Evolutionary conservation across 306 rosid species (phyloP), one percentile per base, ranked within the genome.

Genomic region (Fragaria ananassa): DNA sequence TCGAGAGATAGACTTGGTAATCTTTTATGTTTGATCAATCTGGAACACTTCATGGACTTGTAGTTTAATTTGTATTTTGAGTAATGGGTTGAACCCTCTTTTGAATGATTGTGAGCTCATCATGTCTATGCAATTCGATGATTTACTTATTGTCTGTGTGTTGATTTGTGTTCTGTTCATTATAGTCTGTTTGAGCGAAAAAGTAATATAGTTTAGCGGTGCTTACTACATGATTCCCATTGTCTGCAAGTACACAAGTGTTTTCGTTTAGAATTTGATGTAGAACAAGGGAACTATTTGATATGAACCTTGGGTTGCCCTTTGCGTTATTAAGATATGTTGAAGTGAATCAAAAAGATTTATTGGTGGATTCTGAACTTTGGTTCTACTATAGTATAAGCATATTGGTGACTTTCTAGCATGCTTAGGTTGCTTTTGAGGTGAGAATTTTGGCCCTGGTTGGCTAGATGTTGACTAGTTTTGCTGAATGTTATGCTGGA

Each of bases 21-120:
- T 35, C 56, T 69, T 67, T 74, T 70, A 68, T 73, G 68, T 76
- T 81, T 74, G 50, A 70, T 21, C 57, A 19, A 53, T 19, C 46
- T 41, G 74, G 70, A 64, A 75, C 75, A 18, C 21, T 51, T 8
- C 4, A 56, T 56, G 62, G 25, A n/a, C 68, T 66, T 34, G 27
- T 64, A 19, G 2, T 14, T 82, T 42, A 17, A 56, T 41, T 34
- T 64, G 41, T 62, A 31, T 66, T 68, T 72, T 1, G 56, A 76
- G 74, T 72, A 31, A 21, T 66, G 76, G 68, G 53, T 2, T 71
- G 49, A 19, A 60, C 37, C 54, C 23, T 19, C 23, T 63, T 74
- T 79, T 65, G 70, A 23, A 62, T 70, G 42, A 13, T 25, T 49
- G 8, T 9, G 72, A 50, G 62, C 23, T 49, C 17, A 66, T 73